Conservation (phyloP, 768 basidiomycete genomes). For the Tulasnella sp. region DNA sequence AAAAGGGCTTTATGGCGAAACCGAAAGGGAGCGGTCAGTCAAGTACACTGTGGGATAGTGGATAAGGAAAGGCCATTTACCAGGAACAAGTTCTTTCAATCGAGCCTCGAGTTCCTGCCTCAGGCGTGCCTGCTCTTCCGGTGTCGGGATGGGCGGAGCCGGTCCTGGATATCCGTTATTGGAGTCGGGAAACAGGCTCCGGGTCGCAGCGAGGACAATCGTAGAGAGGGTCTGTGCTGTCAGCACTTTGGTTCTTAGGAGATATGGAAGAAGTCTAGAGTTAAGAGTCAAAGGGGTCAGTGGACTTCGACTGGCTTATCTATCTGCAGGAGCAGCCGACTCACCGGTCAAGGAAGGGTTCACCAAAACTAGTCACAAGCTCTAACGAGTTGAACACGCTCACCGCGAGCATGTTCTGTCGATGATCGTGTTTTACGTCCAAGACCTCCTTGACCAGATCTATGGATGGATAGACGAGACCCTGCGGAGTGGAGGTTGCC, state of each 20-base stretch:
- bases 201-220: conserved; percentile 47
- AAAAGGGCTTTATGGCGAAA: conserved; percentile 35
- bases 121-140: conserved; percentile 60
- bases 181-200: conserved; percentile 59
- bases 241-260: conserved; percentile 47
- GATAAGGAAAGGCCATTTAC: conserved; percentile 21
- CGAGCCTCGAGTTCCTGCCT: conserved; percentile 34
- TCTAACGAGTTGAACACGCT: conserved; percentile 37
- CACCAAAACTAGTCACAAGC: conserved; percentile 39
- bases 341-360: conserved; percentile 51
- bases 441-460: conserved; percentile 35
- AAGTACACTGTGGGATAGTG: conserved; percentile 25
- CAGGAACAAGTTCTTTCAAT: conserved; percentile 34
- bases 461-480: conserved; percentile 32
- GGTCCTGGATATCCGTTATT: conserved; percentile 71
- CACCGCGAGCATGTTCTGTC: conserved; percentile 39
- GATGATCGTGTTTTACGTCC: conserved; percentile 25
- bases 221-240: conserved; percentile 44
- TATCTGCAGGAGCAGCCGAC: conserved; percentile 20
- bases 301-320: not conserved
- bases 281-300: not conserved
- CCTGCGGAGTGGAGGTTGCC: not conserved
- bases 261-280: conserved; percentile 54
- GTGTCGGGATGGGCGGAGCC: conserved; percentile 59
- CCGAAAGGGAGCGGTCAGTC: not conserved